Evolutionary conservation across 371 early-diverging fungal genomes (phyloP).

Genomic region (Cladochytrium tenue): DNA sequence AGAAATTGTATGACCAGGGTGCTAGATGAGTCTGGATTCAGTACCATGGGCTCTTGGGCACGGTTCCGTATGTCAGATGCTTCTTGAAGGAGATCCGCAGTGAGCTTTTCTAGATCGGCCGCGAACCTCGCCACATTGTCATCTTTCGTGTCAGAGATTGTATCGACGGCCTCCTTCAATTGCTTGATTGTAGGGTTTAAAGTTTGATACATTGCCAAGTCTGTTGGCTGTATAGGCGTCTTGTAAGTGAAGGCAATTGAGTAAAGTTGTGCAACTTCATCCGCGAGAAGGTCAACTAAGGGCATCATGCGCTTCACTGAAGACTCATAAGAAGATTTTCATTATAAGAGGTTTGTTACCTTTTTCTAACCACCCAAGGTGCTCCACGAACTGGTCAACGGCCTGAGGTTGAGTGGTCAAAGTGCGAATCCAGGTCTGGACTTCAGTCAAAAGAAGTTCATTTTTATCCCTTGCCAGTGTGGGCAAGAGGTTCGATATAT

Average conservation of each 20-base stretch:
- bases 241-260: conserved; percentile 40
- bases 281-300: conserved; percentile 34
- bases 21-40: conserved; percentile 28
- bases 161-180: conserved; percentile 43
- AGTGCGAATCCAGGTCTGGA: conserved; percentile 45
- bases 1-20: conserved; percentile 27
- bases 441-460: conserved; percentile 41
- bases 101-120: conserved; percentile 39
- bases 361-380: conserved; percentile 45
- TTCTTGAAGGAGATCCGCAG: conserved; percentile 33
- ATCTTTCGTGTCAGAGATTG: conserved; percentile 45
- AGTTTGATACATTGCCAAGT: conserved; percentile 50
- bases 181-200: conserved; percentile 40
- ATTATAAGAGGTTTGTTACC: conserved; percentile 21
- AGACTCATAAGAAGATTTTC: neutral
- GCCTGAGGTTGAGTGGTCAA: conserved; percentile 37
- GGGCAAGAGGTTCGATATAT: conserved; percentile 42
- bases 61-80: conserved; percentile 43
- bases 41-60: conserved; percentile 47
- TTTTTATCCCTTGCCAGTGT: conserved; percentile 46
- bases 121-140: conserved; percentile 43
- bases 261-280: conserved; percentile 41
- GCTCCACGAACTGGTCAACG: conserved; percentile 52
- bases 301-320: conserved; percentile 21
- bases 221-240: conserved; percentile 47